Evolutionary conservation across 1,139 yeast genomes (phyloP).

Genomic region (Yamadazyma sp.): DNA sequence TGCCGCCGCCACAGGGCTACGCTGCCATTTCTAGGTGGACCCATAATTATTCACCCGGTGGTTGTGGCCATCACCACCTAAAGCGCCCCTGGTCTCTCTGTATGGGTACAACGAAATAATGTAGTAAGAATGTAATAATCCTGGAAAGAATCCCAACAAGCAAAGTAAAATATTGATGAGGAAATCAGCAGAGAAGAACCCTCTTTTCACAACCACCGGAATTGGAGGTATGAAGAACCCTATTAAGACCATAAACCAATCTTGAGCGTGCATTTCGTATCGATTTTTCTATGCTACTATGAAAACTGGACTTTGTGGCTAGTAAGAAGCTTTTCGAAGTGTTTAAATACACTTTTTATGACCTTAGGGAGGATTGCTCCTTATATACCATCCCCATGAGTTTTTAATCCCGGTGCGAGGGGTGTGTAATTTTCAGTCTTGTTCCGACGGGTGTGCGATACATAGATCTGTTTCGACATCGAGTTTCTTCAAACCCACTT

Average conservation of each 20-base stretch:
- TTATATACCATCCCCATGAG: too few relatives aligned
- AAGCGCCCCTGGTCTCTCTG: conserved; percentile 29
- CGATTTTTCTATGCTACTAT: too few relatives aligned
- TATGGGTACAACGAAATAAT: conserved; percentile 58
- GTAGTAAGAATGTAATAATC: conserved; percentile 65
- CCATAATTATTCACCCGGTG: conserved; percentile 29
- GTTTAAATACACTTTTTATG: too few relatives aligned
- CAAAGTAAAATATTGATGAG: conserved; percentile 75
- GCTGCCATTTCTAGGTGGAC: conserved; percentile 14
- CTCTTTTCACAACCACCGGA: conserved; percentile 78
- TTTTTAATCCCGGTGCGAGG: neutral
- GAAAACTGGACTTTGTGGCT: too few relatives aligned
- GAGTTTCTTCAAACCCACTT: too few relatives aligned
- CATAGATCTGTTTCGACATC: too few relatives aligned
- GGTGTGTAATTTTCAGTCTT: too few relatives aligned
- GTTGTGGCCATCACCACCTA: conserved; percentile 35
- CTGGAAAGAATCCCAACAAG: conserved; percentile 79
- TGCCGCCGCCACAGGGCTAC: too few relatives aligned
- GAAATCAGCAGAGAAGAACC: conserved; percentile 68
- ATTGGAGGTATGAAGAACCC: conserved; percentile 85
- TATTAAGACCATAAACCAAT: conserved; percentile 74
- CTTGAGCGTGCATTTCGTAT: conserved; percentile 64
- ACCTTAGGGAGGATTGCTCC: conserved; percentile 2
- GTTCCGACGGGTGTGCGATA: neutral
- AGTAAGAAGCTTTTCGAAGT: too few relatives aligned